Evolutionary conservation across 257 asterid genomes (phyloP).

Genomic region (Solanum acaule): DNA sequence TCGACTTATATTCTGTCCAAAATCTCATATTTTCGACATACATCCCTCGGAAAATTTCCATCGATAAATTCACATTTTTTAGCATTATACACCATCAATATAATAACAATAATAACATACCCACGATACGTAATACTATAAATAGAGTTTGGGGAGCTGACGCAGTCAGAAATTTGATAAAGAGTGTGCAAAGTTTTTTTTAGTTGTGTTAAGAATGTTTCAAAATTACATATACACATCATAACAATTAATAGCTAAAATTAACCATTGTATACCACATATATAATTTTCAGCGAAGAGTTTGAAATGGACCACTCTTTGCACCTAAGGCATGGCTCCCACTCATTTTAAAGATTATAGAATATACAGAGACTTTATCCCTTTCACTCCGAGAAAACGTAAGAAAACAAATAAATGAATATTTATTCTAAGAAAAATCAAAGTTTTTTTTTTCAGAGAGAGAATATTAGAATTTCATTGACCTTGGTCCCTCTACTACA

Average conservation of each 20-base stretch:
- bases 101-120: no score
- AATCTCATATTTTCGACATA: neutral
- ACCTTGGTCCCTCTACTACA: slow-evolving; percentile 49
- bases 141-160: neutral
- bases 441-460: slow-evolving; percentile 16
- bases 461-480: slow-evolving; percentile 46
- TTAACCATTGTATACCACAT: no score
- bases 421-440: slow-evolving; percentile 9
- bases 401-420: neutral
- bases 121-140: no score
- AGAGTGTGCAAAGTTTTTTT: neutral
- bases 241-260: no score
- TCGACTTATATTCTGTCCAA: neutral
- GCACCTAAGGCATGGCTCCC: neutral
- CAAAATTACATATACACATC: neutral
- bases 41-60: neutral
- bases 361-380: no score
- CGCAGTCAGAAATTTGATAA: no score
- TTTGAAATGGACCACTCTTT: neutral
- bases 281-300: neutral
- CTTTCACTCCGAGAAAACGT: neutral
- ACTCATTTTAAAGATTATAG: neutral
- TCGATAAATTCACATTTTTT: neutral
- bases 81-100: neutral
- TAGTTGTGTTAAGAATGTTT: neutral